phyloP scores from a whole-genome alignment of 2,329 filamentous ascomycete species.

The Akanthomyces lecanii region DNA sequence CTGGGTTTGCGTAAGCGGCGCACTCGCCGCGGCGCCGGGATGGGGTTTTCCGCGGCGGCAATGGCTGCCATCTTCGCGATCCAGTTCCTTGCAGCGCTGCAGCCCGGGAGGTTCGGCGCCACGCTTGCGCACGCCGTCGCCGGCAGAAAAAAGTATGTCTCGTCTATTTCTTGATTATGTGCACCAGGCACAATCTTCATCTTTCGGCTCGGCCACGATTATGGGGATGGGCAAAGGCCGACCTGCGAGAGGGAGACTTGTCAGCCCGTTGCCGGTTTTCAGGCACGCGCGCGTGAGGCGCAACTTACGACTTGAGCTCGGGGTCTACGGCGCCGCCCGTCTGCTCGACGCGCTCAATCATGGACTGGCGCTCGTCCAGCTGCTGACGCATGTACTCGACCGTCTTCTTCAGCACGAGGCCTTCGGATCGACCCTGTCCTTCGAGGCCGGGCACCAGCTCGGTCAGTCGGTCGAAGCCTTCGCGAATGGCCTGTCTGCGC shows the following conservation, averaged over 20 bases:
- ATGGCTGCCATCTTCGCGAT: not conserved
- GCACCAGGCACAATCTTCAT: not conserved
- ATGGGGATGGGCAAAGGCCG: constrained; percentile 11
- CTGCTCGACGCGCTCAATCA: constrained; percentile 57
- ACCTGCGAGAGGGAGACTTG: not conserved
- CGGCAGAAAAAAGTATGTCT: not conserved
- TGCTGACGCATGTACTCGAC: constrained; percentile 62
- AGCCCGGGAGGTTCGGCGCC: not conserved
- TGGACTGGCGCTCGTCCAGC: constrained; percentile 52
- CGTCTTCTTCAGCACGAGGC: constrained; percentile 70
- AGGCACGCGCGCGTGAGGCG: not conserved
- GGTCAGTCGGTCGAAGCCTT: constrained; percentile 78
- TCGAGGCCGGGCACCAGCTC: constrained; percentile 76
- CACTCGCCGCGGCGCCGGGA: constrained; percentile 3
- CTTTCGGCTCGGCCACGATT: constrained; percentile 14
- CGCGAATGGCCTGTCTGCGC: constrained; percentile 62
- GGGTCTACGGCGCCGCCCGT: constrained; percentile 54
- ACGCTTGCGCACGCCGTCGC: not conserved
- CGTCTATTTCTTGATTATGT: not conserved
- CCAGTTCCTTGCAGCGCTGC: not conserved
- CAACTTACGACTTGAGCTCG: constrained; percentile 39
- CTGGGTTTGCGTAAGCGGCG: constrained; percentile 5
- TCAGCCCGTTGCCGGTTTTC: not conserved
- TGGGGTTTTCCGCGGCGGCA: not conserved
- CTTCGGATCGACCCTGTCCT: constrained; percentile 81